Evolutionary conservation across 1,139 yeast species (phyloP).

Genomic region (Pichia sp.): DNA sequence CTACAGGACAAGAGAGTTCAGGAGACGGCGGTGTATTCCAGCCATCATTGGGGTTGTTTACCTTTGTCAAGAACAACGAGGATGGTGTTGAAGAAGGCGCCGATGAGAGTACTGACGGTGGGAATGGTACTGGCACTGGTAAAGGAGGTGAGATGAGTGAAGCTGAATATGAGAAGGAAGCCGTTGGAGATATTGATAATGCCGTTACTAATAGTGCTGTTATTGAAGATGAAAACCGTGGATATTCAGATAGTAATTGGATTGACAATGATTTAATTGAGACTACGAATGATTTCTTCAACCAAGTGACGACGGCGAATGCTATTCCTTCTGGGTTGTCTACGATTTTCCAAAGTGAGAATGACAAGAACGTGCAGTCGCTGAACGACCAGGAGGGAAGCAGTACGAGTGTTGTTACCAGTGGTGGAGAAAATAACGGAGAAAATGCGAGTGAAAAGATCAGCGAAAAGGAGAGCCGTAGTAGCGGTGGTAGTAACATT

Average conservation of each 20-base stretch:
- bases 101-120: background rate
- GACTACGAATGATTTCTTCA: conserved; percentile 20
- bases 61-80: conserved; percentile 3
- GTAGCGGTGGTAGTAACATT: background rate
- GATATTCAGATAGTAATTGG: conserved; percentile 1
- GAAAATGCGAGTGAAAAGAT: no score
- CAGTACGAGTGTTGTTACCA: conserved; percentile 1
- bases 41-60: conserved; percentile 12
- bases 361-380: conserved; percentile 18
- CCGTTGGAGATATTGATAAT: background rate
- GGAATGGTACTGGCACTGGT: background rate
- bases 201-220: background rate
- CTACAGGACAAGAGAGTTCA: background rate
- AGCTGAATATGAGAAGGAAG: background rate
- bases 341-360: conserved; percentile 29
- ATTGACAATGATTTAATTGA: conserved; percentile 8
- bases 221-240: background rate
- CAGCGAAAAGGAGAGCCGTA: no score
- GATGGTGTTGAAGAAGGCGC: background rate
- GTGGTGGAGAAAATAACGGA: conserved; percentile 4
- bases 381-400: background rate
- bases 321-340: conserved; percentile 33
- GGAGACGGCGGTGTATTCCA: conserved; percentile 4
- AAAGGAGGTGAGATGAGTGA: background rate
- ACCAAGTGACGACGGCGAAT: conserved; percentile 16